phyloP scores from a whole-genome alignment of 176 grass and related monocot species.

The Musa acuminata region DNA sequence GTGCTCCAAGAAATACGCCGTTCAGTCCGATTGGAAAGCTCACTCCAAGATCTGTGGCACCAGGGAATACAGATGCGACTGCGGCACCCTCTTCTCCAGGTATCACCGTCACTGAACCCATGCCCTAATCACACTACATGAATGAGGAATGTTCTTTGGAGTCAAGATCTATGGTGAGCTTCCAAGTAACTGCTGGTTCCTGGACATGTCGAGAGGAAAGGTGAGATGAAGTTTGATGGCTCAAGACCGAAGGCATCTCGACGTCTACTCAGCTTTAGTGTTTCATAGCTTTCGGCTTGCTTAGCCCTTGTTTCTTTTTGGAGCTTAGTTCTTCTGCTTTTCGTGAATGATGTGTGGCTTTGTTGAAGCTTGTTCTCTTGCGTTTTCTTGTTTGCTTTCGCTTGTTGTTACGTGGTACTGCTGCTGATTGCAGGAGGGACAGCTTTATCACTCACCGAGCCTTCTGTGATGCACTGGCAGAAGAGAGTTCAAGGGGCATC shows the following conservation, averaged over 20 bases:
- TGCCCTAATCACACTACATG: too few relatives aligned
- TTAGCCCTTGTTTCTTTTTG: slow-evolving; percentile 26
- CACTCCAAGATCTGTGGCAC: slow-evolving; percentile 96
- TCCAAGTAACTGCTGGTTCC: too few relatives aligned
- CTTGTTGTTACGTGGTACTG: not conserved
- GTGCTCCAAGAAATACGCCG: slow-evolving; percentile 90
- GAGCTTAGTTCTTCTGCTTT: slow-evolving; percentile 4
- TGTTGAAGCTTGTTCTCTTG: slow-evolving; percentile 2
- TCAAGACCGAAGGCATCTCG: too few relatives aligned
- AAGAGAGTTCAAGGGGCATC: slow-evolving; percentile 81
- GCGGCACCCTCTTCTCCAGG: slow-evolving; percentile 87
- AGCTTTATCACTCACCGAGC: slow-evolving; percentile 98
- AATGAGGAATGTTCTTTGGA: too few relatives aligned
- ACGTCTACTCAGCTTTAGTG: too few relatives aligned
- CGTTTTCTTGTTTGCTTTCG: not conserved
- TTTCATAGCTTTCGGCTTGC: slow-evolving; percentile 15
- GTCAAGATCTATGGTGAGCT: too few relatives aligned
- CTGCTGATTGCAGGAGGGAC: slow-evolving; percentile 42
- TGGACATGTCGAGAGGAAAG: too few relatives aligned
- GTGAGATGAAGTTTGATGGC: too few relatives aligned
- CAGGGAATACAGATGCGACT: slow-evolving; percentile 84
- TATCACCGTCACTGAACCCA: not conserved
- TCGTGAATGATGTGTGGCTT: slow-evolving; percentile 12
- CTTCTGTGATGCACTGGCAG: slow-evolving; percentile 93
- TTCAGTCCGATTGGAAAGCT: slow-evolving; percentile 94